Evolutionary conservation across 225 moss, liverwort and hornwort genomes (phyloP).

Genomic region (Neckera pumila): DNA sequence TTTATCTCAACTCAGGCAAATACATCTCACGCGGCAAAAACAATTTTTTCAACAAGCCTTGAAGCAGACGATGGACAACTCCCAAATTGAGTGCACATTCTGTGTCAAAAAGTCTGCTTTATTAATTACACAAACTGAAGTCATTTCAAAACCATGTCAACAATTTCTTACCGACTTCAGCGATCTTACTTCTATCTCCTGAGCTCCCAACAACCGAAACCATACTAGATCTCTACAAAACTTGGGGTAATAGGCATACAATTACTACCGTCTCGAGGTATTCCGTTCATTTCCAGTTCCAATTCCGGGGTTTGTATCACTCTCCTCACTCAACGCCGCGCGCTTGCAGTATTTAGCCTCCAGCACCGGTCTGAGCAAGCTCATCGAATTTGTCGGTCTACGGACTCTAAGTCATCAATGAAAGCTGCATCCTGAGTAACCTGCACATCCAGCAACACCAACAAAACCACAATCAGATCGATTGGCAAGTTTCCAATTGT

Average conservation of each 20-base stretch:
- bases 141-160: background rate
- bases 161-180: background rate
- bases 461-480: background rate
- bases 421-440: slow-evolving; percentile 35
- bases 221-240: slow-evolving; percentile 9
- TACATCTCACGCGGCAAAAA: background rate
- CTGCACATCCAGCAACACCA: slow-evolving; percentile 3
- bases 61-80: background rate
- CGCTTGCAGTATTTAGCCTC: background rate
- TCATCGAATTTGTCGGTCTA: background rate
- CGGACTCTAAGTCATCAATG: background rate
- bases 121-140: background rate
- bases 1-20: background rate
- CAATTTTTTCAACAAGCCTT: no score
- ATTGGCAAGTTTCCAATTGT: background rate
- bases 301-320: background rate
- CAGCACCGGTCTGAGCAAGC: background rate
- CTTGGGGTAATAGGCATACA: background rate
- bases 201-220: background rate
- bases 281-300: background rate
- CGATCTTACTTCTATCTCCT: background rate
- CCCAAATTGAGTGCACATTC: background rate
- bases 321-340: background rate
- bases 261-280: background rate
- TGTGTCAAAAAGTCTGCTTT: background rate